Base-by-base conservation (phyloP, 192 early-diverging fungal species). In the Rhizophagus clarus region DNA sequence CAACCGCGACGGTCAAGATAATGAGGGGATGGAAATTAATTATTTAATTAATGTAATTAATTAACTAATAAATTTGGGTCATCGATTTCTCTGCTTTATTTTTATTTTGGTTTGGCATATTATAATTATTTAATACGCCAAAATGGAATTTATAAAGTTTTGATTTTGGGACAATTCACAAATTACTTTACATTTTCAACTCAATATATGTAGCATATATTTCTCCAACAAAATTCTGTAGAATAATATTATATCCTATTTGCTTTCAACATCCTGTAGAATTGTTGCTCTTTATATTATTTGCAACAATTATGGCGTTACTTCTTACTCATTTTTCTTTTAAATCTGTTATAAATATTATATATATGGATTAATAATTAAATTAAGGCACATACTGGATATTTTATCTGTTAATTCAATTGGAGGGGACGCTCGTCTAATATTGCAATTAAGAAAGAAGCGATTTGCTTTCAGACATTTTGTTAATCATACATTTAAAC, bases 1-100 rank as follows among this genome's bases (percentile, higher is more conserved):
- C 74, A 56, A 11, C 74, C 45, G 26, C 74, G 74, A 61, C 61
- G 74, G 3, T 76, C 74, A 76, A 76, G 74, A 76, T 76, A 37
- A 61, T 70, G 4, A 22, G 7, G 17, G 51, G 5, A 22, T 22
- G 51, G 5, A 22, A 56, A 51, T 51, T 51, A 14, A 17, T 51
- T 51, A 51, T 17, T 51, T 51, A 17, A 17, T 14, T 17, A 51
- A 14, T 51, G 49, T 51, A 51, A 51, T 42, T 42, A 42, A 51
- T 17, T 17, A 51, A 51, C 49, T 17, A 56, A 20, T 56, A 56
- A 56, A 56, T 56, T 56, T 56, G 15, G 51, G 51, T 56, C 51
- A 56, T 56, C 51, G 20, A 56, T 20, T 22, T 22, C 20, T 14
- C 42, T 45, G 42, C 42, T 45, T 45, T 45, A 45, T 22, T 22